Evolutionary conservation across 2,329 filamentous ascomycete genomes (phyloP), one percentile per base, ranked within the genome.

Genomic region (Aspergillus hortae): DNA sequence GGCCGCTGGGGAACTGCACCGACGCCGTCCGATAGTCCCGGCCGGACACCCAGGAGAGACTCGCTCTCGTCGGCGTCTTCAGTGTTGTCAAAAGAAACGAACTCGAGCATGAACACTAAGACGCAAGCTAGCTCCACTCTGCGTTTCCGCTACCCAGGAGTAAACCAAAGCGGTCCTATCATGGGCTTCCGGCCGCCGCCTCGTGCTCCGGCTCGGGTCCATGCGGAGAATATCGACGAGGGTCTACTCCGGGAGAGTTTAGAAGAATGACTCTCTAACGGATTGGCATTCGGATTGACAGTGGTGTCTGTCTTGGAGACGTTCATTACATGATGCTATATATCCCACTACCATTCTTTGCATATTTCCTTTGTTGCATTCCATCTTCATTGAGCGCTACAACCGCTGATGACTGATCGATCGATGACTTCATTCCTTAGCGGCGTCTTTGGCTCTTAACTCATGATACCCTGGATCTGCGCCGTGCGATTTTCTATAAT

Each of bases 81-180:
- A 19, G 38, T 33, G 17, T 32, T 15, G 6, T 17, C 50, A 9
- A 38, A 38, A 3, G 43, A 21, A 2, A 32, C 45, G 7, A 19
- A 9, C 10, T 36, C 50, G 19, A 19, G 43, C 32, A 35, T 5
- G 11, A 44, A 33, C 2, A 7, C 19, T 10, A 49, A 43, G 27
- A n/a, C 51, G 33, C 50, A 57, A 14, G 30, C 43, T 4, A 40
- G 21, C 25, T 47, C 56, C 7, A 38, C 33, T 15, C 51, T 64
- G 41, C 55, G 59, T 12, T 69, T 68, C 41, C 78, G 89, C 41
- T 72, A 81, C 4, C 82, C 88, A 1, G 89, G 89, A 0, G 90
- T 94, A 65, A 94, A 94, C 62, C 89, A 92, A 65, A 79, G 82
- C 1, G 89, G 89, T 0, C 79, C 83, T 0, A 86, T 94, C 41